Evolutionary conservation across 1,139 yeast genomes (phyloP).

Genomic region (Spathaspora sp.): DNA sequence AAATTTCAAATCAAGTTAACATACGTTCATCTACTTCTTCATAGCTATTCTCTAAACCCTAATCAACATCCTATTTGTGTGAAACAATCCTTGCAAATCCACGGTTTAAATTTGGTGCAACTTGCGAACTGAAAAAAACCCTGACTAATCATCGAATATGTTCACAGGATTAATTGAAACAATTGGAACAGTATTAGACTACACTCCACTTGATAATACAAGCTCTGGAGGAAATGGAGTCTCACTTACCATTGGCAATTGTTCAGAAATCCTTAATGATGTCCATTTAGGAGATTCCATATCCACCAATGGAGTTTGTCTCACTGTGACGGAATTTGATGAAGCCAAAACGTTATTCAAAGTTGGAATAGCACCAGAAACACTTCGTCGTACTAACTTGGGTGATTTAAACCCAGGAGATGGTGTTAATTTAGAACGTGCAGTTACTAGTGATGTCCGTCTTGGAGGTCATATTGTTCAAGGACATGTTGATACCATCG

Average conservation of each 20-base stretch:
- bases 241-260: constrained; percentile 65
- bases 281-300: constrained; percentile 93
- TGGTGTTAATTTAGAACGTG: constrained; percentile 85
- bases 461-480: constrained; percentile 98
- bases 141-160: constrained; percentile 42
- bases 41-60: too few species aligned
- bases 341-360: constrained; percentile 55
- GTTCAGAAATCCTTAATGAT: constrained; percentile 64
- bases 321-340: constrained; percentile 88
- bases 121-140: neutral
- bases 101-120: too few species aligned
- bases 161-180: constrained; percentile 93
- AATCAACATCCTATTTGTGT: too few species aligned
- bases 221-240: constrained; percentile 78
- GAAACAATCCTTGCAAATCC: too few species aligned
- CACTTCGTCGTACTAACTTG: constrained; percentile 76
- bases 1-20: too few species aligned
- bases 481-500: constrained; percentile 94
- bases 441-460: constrained; percentile 77
- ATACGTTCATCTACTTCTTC: too few species aligned
- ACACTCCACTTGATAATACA: constrained; percentile 48
- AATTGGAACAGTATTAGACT: constrained; percentile 64
- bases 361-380: constrained; percentile 93
- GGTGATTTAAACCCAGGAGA: constrained; percentile 58
- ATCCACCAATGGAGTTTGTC: constrained; percentile 84